A percentile compares a stretch with the other conserved stretches of the same genome.
phyloP scores from a whole-genome alignment of 805 yeast species.

The Sugiyamaella valdiviana region DNA sequence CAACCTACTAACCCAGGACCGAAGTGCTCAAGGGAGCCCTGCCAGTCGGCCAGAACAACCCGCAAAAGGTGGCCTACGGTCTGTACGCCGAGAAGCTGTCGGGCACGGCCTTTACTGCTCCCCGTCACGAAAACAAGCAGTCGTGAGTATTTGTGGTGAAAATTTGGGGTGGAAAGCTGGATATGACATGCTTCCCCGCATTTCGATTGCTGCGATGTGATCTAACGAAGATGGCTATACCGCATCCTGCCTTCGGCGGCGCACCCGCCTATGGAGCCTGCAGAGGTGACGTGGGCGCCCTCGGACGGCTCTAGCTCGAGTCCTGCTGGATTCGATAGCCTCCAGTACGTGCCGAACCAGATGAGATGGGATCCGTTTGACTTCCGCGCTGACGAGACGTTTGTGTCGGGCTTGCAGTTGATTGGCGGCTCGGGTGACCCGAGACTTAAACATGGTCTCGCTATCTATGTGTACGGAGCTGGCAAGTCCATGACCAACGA shows the following conservation, averaged over 20 bases:
- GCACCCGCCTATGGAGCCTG: conserved; percentile 16
- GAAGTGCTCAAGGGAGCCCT: conserved; percentile 24
- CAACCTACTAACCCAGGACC: conserved; percentile 8
- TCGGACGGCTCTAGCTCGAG: neutral
- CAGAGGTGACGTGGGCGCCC: conserved; percentile 8
- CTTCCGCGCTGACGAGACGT: conserved; percentile 14
- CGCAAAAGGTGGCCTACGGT: conserved; percentile 23
- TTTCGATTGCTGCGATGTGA: no score
- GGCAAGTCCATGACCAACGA: conserved; percentile 23
- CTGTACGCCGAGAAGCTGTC: conserved; percentile 28
- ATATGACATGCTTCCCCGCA: no score
- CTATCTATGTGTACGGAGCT: conserved; percentile 23
- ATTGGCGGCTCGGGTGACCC: conserved; percentile 25
- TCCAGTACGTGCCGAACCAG: conserved; percentile 23
- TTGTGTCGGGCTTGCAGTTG: conserved; percentile 20
- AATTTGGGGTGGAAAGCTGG: neutral
- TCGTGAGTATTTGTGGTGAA: conserved; percentile 1
- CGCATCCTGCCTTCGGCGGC: conserved; percentile 24
- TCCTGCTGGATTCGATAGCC: conserved; percentile 6
- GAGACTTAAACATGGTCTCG: conserved; percentile 20
- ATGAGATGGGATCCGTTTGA: conserved; percentile 24
- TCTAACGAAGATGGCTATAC: conserved; percentile 22
- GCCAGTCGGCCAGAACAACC: conserved; percentile 25
- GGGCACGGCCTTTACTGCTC: conserved; percentile 29
- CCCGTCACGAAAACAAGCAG: conserved; percentile 24